Base-by-base conservation (phyloP, 2,329 filamentous ascomycete species). In the Aspergillus transmontanensis region DNA sequence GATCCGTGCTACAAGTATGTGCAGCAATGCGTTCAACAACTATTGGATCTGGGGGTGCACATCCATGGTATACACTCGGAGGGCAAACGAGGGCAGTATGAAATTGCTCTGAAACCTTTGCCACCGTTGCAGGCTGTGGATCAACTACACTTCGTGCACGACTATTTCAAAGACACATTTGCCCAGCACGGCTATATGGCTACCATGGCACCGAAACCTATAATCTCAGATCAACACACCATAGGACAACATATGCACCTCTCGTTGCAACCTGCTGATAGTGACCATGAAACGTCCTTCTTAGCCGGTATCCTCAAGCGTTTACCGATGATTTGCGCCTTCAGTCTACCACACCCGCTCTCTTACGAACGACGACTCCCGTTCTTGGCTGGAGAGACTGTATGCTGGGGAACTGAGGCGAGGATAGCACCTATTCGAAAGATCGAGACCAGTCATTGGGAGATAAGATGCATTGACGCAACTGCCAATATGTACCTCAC, bases 401-500 rank as follows among this genome's bases (percentile, higher is more conserved):
- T 66, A 6, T 39, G 50, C 12, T 70, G 69, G 69, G 68, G 69
- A 7, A 69, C 69, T 0, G 59, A 71, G 54, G 62, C 59, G 19
- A 59, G 69, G 1, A 46, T 58, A 3, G 57, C 59, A 2, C 67
- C 69, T 2, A 56, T 72, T 10, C 63, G 70, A 4, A 67, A 70
- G 60, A 60, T 72, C 53, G 58, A 58, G n/a, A 5, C 63, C 3
- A 60, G 69, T 7, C 68, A 66, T 41, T 72, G 69, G 70, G 70
- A 71, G 48, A 34, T 71, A 3, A 60, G 69, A 34, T 66, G 60
- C 21, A 57, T 69, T 7, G 70, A 72, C 54, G 65, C 67, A 14
- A 69, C 64, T 21, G 62, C 68, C 4, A 72, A 72, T 48, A 71
- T 72, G 67, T 72, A 71, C 55, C n/a, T 66, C 2, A 58, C 67